Percentiles rank a stretch among this genome's conserved stretches.
Evolutionary conservation across 2,329 filamentous ascomycete genomes (phyloP).

Genomic region (Endoconidiophora polonica): DNA sequence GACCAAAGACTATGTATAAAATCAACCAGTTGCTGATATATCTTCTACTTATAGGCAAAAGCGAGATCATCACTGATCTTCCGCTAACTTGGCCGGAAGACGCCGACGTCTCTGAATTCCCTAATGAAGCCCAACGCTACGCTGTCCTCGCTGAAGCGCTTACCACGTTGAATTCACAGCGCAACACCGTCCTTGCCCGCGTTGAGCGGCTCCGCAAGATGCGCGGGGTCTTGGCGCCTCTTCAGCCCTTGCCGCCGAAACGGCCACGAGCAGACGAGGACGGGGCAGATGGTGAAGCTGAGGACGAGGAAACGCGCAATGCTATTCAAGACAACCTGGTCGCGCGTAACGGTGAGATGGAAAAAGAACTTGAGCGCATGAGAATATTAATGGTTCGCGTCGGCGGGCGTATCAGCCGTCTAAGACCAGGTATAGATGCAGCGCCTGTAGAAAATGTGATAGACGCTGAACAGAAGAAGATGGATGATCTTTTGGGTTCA

Average conservation of each 20-base stretch:
- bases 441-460: not conserved
- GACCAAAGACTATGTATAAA: not conserved
- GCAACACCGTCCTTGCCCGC: conserved; percentile 21
- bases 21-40: conserved; percentile 21
- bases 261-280: not conserved
- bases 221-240: conserved; percentile 33
- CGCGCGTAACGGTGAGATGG: conserved; percentile 46
- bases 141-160: conserved; percentile 26
- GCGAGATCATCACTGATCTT: not conserved
- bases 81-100: not conserved
- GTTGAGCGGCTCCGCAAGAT: conserved; percentile 33
- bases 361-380: conserved; percentile 50
- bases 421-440: conserved; percentile 17
- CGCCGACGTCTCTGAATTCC: not conserved
- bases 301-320: conserved; percentile 18
- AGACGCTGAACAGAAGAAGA: conserved; percentile 3
- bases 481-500: conserved; percentile 7
- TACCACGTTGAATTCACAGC: conserved; percentile 26
- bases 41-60: conserved; percentile 17
- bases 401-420: conserved; percentile 31
- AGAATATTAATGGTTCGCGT: conserved; percentile 45
- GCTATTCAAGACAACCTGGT: conserved; percentile 49
- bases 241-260: conserved; percentile 18
- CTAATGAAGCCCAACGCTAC: conserved; percentile 4
- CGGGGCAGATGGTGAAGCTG: conserved; percentile 1